Conservation (phyloP, 2,329 filamentous ascomycete species). For the Graphiopsis chlorocephala region DNA sequence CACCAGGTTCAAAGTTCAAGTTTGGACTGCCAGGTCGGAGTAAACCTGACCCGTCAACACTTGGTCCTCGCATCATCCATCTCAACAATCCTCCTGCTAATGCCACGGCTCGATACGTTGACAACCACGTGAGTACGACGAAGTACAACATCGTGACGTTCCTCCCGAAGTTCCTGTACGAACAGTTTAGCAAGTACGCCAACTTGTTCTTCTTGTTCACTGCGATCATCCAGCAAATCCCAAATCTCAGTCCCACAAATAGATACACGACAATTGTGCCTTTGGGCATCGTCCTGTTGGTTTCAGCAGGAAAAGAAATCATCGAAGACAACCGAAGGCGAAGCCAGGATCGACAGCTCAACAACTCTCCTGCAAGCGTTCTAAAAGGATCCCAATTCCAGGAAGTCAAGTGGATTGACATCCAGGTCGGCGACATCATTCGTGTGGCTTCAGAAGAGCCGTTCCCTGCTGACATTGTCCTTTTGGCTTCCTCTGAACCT, state of each 20-base stretch:
- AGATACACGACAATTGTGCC: conserved; percentile 94
- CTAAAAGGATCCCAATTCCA: conserved; percentile 80
- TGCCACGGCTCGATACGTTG: conserved; percentile 80
- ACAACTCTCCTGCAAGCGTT: conserved; percentile 80
- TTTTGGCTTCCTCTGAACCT: conserved; percentile 91
- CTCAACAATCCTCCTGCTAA: conserved; percentile 97
- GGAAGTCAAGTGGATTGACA: conserved; percentile 89
- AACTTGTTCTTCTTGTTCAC: conserved; percentile 99
- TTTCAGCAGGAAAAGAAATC: conserved; percentile 93
- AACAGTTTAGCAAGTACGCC: conserved; percentile 99
- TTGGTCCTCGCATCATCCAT: conserved; percentile 89
- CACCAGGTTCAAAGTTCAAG: conserved; percentile 76
- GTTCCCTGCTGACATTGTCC: conserved; percentile 88
- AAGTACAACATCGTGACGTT: conserved; percentile 97
- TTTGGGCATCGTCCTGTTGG: conserved; percentile 81
- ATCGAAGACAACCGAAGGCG: conserved; percentile 92
- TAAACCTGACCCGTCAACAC: conserved; percentile 82
- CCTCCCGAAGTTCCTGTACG: conserved; percentile 92
- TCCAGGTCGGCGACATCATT: conserved; percentile 87
- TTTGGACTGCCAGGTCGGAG: conserved; percentile 78
- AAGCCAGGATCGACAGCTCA: conserved; percentile 79
- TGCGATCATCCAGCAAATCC: conserved; percentile 89
- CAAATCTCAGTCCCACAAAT: conserved; percentile 91
- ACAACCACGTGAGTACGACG: conserved; percentile 95
- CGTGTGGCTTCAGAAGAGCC: conserved; percentile 92